Base-by-base conservation (phyloP, 2,329 filamentous ascomycete species). In the Rutstroemia sp. region DNA sequence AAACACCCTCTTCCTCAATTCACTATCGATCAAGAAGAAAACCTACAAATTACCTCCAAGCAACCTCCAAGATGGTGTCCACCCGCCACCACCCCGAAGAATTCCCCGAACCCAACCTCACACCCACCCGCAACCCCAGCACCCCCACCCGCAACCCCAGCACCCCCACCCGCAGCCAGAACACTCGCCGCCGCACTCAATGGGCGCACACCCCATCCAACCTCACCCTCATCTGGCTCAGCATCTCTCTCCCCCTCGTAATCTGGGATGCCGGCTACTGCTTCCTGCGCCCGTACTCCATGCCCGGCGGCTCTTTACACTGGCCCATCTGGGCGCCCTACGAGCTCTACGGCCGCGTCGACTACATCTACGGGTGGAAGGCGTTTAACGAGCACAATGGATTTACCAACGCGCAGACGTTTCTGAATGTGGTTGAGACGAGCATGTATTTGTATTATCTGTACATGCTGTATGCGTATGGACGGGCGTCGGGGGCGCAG, bases 201-300 rank as follows among this genome's bases (percentile, higher is more conserved):
- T 83, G 82, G 81, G 74, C 78, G 10, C 84, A 88, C 66, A 82
- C 78, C 0, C 80, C 82, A 3, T 80, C 80, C 12, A 78, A 78
- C 51, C 67, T 83, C 12, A 75, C 81, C 14, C 73, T 84, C 17
- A 64, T 80, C 45, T 88, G 84, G 84, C 76, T 88, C 12, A 64
- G 75, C 16, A 62, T 86, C 58, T 84, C 82, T n/a, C 70, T 86
- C 1, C 84, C 83, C 0, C 72, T 87, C 12, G 83, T 88, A n/a
- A 65, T 80, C 7, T 88, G 85, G 86, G 86, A 88, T 65, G 6
- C 88, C 83, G 86, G 86, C 88, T 65, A 75, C 76, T 2, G 72
- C 75, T 69, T 88, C 49, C 71, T 86, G 39, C 83, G 86, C 48
- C 86, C 86, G 14, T 76, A 84, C 68, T 83, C 77, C 53, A 87